Evolutionary conservation across 257 asterid species (phyloP).

Genomic region (Salvia splendens): DNA sequence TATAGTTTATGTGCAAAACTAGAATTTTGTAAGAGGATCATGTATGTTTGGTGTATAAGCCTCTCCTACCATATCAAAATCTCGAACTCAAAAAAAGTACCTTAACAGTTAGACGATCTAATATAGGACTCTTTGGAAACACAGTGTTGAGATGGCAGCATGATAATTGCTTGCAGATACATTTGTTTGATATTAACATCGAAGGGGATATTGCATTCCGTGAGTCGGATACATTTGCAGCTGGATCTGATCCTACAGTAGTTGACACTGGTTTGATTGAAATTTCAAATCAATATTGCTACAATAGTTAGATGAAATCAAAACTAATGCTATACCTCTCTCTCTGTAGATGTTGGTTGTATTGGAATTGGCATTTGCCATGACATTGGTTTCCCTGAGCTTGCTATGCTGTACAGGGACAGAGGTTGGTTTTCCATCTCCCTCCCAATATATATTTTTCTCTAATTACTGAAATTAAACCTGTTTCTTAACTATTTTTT

Average conservation of each 20-base stretch:
- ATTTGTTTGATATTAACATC: background rate
- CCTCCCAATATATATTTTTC: background rate
- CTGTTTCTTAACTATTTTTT: no score
- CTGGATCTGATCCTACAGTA: background rate
- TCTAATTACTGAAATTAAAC: no score
- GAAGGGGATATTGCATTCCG: background rate
- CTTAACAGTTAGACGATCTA: no score
- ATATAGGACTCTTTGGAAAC: no score
- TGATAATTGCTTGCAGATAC: background rate
- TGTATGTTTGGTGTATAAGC: no score
- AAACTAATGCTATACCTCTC: no score
- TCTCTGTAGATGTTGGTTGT: conserved; percentile 40
- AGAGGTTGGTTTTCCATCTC: conserved; percentile 32
- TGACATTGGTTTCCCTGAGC: conserved; percentile 52
- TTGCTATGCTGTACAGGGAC: conserved; percentile 40
- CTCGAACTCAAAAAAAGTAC: no score
- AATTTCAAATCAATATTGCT: background rate
- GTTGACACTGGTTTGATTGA: conserved; percentile 11
- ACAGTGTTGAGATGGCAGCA: background rate
- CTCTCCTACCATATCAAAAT: no score
- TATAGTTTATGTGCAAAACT: no score
- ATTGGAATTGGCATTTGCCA: conserved; percentile 53
- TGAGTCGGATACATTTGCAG: background rate
- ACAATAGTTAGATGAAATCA: background rate
- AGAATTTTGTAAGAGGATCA: no score